phyloP scores from a whole-genome alignment of 1,139 yeast genomes.

The Yamadazyma friedrichii region DNA sequence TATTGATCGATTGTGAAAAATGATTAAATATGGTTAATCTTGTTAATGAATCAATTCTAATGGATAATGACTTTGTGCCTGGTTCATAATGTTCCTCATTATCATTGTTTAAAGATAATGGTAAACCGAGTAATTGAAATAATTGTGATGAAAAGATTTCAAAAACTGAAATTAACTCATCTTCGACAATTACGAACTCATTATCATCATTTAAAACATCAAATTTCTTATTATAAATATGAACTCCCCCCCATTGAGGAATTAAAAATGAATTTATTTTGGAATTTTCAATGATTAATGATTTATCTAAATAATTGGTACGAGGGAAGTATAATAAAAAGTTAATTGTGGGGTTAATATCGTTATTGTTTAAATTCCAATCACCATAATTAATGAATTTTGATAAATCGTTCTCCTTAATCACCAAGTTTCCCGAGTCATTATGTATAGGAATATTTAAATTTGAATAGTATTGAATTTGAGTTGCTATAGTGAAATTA shows the following conservation, averaged over 20 bases:
- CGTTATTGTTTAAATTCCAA: constrained; percentile 65
- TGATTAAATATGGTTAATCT: constrained; percentile 59
- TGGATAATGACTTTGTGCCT: constrained; percentile 49
- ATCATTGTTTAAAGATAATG: constrained; percentile 13
- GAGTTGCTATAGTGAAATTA: constrained; percentile 76
- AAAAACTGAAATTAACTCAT: constrained; percentile 56
- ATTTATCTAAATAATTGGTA: constrained; percentile 39
- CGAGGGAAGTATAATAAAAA: constrained; percentile 65
- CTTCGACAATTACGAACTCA: constrained; percentile 28
- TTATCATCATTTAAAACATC: constrained; percentile 22
- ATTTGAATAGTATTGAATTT: constrained; percentile 67
- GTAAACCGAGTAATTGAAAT: constrained; percentile 67
- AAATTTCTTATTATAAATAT: constrained; percentile 45
- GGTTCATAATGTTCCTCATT: neutral
- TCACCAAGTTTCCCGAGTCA: constrained; percentile 30
- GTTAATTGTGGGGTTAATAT: constrained; percentile 63
- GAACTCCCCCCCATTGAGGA: constrained; percentile 89
- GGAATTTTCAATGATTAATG: constrained; percentile 46
- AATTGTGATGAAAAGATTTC: constrained; percentile 76
- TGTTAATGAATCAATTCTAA: constrained; percentile 66
- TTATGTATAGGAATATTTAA: constrained; percentile 22
- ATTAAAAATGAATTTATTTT: constrained; percentile 67
- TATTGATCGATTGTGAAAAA: constrained; percentile 47
- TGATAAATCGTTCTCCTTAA: constrained; percentile 50
- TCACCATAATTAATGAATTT: constrained; percentile 76